Conservation (phyloP, 176 grass and related monocot species). For the Pontederia crassipes region DNA sequence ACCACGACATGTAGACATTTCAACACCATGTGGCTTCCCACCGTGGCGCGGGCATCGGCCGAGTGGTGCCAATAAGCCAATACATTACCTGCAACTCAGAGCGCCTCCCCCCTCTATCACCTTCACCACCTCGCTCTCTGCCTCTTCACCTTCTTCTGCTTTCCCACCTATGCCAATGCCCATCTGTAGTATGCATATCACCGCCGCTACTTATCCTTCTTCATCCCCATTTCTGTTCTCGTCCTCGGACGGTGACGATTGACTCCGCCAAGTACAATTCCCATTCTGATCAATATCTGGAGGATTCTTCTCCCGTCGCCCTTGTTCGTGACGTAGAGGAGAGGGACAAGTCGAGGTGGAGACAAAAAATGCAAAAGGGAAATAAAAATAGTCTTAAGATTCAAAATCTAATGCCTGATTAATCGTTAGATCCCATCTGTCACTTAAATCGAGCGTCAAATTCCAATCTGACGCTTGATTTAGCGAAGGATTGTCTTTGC, state of each 20-base stretch:
- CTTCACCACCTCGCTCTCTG: slow-evolving; percentile 47
- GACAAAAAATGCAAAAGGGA: too few species aligned
- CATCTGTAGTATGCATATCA: background rate
- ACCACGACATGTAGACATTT: background rate
- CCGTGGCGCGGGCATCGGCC: slow-evolving; percentile 75
- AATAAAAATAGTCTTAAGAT: too few species aligned
- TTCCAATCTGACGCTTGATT: too few species aligned
- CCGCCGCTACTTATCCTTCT: background rate
- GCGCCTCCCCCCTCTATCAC: slow-evolving; percentile 57
- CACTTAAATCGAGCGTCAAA: too few species aligned
- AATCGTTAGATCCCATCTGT: too few species aligned
- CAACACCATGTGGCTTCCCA: slow-evolving; percentile 46
- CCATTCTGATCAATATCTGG: too few species aligned
- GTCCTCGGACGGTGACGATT: slow-evolving; percentile 11
- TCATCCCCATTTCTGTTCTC: slow-evolving; percentile 27
- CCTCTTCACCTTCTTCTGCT: slow-evolving; percentile 59
- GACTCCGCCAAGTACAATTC: slow-evolving; percentile 24
- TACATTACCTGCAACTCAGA: slow-evolving; percentile 90
- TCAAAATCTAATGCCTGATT: too few species aligned
- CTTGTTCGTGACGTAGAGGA: too few species aligned
- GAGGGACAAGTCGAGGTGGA: too few species aligned
- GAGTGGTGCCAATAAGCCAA: slow-evolving; percentile 61
- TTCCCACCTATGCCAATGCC: slow-evolving; percentile 33
- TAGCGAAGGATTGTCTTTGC: too few species aligned
- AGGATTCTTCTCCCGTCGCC: too few species aligned